These are phyloP conservation scores for Ascochyta fabae DNA, from an alignment of 2,329 filamentous ascomycete genomes.

Conservation along the genomic window DNA sequence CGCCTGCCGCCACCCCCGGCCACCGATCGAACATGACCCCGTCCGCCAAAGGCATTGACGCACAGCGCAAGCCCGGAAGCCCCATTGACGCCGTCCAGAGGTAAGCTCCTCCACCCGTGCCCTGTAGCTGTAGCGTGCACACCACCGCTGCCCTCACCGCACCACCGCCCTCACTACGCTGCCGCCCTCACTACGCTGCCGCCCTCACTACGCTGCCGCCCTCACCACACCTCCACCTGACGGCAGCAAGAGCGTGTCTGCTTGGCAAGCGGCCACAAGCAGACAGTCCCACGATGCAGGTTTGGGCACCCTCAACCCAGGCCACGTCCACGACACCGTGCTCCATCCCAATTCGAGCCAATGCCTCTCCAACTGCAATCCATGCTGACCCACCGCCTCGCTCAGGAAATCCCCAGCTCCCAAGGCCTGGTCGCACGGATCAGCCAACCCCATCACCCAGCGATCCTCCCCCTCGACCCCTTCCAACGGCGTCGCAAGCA, in stretches of 20 bases:
- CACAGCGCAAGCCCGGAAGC: slow-evolving; percentile 62
- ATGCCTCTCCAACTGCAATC: slow-evolving; percentile 12
- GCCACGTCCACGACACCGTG: background rate
- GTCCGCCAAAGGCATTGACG: slow-evolving; percentile 59
- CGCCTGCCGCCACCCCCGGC: slow-evolving; percentile 46
- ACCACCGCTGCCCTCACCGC: background rate
- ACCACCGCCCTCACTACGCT: background rate
- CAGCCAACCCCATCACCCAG: slow-evolving; percentile 65
- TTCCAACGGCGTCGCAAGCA: slow-evolving; percentile 60
- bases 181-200: background rate
- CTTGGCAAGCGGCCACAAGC: slow-evolving; percentile 40
- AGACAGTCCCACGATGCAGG: slow-evolving; percentile 37
- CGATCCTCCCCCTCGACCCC: slow-evolving; percentile 56
- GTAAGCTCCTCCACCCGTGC: slow-evolving; percentile 50
- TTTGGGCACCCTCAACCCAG: slow-evolving; percentile 2
- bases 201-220: too few relatives aligned
- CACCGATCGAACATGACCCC: slow-evolving; percentile 58
- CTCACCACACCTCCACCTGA: too few relatives aligned
- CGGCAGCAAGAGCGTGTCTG: too few relatives aligned
- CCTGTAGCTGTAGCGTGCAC: too few relatives aligned
- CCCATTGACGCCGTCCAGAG: slow-evolving; percentile 61
- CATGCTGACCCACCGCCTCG: slow-evolving; percentile 30
- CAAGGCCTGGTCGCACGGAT: slow-evolving; percentile 67
- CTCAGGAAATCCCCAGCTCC: slow-evolving; percentile 59
- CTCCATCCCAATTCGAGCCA: background rate